Percentiles rank a stretch among this genome's conserved stretches.
Evolutionary conservation across 2,329 filamentous ascomycete genomes (phyloP).

Genomic region (Exophiala spinifera): DNA sequence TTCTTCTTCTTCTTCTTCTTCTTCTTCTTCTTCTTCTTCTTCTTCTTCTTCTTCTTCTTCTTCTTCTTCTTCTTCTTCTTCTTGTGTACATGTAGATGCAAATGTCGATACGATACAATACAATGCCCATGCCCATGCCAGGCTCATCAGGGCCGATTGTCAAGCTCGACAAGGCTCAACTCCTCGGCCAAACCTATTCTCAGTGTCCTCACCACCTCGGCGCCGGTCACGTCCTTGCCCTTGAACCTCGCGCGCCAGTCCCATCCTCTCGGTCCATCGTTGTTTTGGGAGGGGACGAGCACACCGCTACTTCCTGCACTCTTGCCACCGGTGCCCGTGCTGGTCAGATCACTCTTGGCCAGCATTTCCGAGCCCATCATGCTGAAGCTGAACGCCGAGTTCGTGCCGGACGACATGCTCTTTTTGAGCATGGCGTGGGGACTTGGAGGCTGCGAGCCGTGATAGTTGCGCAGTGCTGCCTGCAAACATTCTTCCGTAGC

Average conservation of each 20-base stretch:
- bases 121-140: too few relatives aligned
- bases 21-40: too few relatives aligned
- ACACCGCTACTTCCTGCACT: constrained; percentile 57
- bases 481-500: constrained; percentile 76
- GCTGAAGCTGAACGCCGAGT: constrained; percentile 59
- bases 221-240: constrained; percentile 56
- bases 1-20: too few relatives aligned
- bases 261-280: constrained; percentile 56
- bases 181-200: constrained; percentile 72
- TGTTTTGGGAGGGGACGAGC: constrained; percentile 36
- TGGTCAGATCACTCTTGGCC: constrained; percentile 51
- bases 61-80: too few relatives aligned
- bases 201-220: constrained; percentile 69
- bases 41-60: too few relatives aligned
- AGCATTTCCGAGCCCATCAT: constrained; percentile 73
- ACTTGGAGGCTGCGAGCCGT: constrained; percentile 56
- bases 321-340: constrained; percentile 34
- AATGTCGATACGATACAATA: too few relatives aligned
- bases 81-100: too few relatives aligned
- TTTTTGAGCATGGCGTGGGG: constrained; percentile 67
- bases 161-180: constrained; percentile 40
- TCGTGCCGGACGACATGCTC: constrained; percentile 53
- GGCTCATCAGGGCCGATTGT: too few relatives aligned
- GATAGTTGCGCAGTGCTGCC: constrained; percentile 68
- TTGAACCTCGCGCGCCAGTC: constrained; percentile 64